phyloP scores from a whole-genome alignment of 257 asterid species.

The Solanum appendiculatum region DNA sequence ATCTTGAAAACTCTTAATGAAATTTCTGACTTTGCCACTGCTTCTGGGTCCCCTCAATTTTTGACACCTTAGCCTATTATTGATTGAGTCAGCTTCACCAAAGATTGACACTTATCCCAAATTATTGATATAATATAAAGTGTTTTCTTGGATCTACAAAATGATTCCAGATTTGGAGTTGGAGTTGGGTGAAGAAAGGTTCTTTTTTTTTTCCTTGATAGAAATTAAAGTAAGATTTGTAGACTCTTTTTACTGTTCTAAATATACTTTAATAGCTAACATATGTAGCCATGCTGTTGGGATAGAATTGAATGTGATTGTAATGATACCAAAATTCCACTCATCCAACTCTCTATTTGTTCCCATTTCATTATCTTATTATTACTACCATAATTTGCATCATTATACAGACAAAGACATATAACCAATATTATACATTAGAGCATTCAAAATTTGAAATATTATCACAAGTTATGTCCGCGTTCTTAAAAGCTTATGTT shows the following conservation, averaged over 20 bases:
- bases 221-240: not conserved
- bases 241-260: not conserved
- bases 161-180: not conserved
- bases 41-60: not conserved
- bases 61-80: not conserved
- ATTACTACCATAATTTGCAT: constrained; percentile 7
- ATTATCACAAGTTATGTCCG: not conserved
- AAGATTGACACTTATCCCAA: not conserved
- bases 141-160: not conserved
- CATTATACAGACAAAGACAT: constrained; percentile 8
- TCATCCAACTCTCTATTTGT: constrained; percentile 1
- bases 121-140: not conserved
- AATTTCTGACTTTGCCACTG: no score
- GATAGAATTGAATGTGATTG: not conserved
- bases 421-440: not conserved
- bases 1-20: no score
- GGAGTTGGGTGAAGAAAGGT: not conserved
- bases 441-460: not conserved
- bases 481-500: not conserved
- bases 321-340: constrained; percentile 7
- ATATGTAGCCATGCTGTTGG: not conserved
- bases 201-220: not conserved
- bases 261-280: not conserved
- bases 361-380: constrained; percentile 8
- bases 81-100: not conserved